Evolutionary conservation across 495 filamentous ascomycete genomes (phyloP).

Genomic region (Aspergillus panamensis): DNA sequence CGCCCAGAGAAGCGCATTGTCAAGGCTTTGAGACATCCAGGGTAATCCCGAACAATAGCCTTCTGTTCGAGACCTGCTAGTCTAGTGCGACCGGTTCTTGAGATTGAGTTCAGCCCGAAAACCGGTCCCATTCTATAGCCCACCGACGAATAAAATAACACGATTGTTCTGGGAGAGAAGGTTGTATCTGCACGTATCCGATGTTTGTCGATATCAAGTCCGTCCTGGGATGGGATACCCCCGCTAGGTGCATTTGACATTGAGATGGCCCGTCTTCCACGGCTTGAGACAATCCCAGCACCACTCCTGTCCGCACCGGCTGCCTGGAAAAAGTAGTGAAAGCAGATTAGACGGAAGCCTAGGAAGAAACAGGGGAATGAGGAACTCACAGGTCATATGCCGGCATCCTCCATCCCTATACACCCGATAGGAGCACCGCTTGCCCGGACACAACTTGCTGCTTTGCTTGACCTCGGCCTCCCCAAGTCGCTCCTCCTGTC

Average conservation of each 20-base stretch:
- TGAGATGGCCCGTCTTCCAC: slow-evolving; percentile 2
- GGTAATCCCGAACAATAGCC: not conserved
- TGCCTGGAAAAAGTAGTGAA: not conserved
- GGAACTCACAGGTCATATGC: slow-evolving; percentile 7
- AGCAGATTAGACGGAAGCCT: too few species aligned
- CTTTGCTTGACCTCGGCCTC: not conserved
- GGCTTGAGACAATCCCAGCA: slow-evolving; percentile 3
- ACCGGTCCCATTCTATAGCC: not conserved
- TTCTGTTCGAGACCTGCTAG: not conserved
- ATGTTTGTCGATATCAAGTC: not conserved
- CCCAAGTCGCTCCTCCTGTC: slow-evolving; percentile 6
- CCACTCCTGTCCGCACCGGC: not conserved
- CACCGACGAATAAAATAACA: not conserved
- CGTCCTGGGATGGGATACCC: not conserved
- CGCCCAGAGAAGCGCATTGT: not conserved
- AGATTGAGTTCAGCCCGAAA: not conserved
- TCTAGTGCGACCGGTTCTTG: not conserved
- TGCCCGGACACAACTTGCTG: slow-evolving; percentile 6
- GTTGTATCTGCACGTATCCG: not conserved
- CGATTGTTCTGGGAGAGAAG: not conserved
- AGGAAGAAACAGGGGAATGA: not conserved
- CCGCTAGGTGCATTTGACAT: not conserved
- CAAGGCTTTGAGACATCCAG: not conserved
- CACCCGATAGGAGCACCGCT: slow-evolving; percentile 1
- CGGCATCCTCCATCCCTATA: slow-evolving; percentile 7